These are phyloP conservation scores for Zoysia pacifica DNA, from an alignment of 176 grass and related monocot genomes.

Conservation along the genomic window DNA sequence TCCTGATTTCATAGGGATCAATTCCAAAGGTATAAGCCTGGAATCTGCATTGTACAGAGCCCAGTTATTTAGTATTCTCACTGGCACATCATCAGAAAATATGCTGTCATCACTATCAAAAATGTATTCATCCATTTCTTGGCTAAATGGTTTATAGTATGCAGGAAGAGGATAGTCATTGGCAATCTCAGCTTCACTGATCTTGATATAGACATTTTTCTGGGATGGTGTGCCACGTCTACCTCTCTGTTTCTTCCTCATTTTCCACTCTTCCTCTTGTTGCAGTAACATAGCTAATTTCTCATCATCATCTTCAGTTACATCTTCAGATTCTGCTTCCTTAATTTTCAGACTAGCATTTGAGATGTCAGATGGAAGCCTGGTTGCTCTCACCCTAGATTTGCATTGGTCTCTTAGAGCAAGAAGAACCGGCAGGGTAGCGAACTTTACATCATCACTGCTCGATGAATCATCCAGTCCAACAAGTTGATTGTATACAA, in stretches of 20 bases:
- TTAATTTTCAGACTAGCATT: slow-evolving; percentile 85
- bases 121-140: slow-evolving; percentile 99
- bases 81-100: slow-evolving; percentile 78
- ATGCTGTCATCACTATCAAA: slow-evolving; percentile 72
- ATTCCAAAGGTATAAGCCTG: slow-evolving; percentile 88
- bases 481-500: slow-evolving; percentile 87
- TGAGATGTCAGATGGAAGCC: slow-evolving; percentile 42
- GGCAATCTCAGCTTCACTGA: slow-evolving; percentile 96
- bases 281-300: slow-evolving; percentile 91
- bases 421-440: slow-evolving; percentile 72
- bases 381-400: slow-evolving; percentile 63
- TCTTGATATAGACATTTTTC: slow-evolving; percentile 96
- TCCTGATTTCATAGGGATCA: slow-evolving; percentile 89
- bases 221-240: slow-evolving; percentile 54
- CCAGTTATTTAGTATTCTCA: slow-evolving; percentile 93
- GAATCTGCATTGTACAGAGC: slow-evolving; percentile 96
- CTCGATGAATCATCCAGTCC: slow-evolving; percentile 70
- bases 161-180: slow-evolving; percentile 96
- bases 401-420: slow-evolving; percentile 84
- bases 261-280: slow-evolving; percentile 97
- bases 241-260: slow-evolving; percentile 81
- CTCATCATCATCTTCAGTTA: slow-evolving; percentile 73
- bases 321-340: slow-evolving; percentile 49
- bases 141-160: slow-evolving; percentile 78
- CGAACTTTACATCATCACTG: slow-evolving; percentile 62